Base-by-base conservation (phyloP, 2,329 filamentous ascomycete species). In the Talaromyces marneffei region DNA sequence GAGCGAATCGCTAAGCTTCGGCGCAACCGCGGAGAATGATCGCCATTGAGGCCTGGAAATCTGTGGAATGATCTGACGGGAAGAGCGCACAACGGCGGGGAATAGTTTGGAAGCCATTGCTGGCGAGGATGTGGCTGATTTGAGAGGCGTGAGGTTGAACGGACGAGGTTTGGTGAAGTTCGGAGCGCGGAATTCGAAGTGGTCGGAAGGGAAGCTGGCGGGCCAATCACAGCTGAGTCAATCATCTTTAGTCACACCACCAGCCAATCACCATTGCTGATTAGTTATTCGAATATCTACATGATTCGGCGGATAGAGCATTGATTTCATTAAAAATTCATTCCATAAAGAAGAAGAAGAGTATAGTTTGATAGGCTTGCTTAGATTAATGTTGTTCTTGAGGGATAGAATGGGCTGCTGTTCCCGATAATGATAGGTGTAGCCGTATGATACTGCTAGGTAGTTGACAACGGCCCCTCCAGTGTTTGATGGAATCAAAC, bases 91-190 rank as follows among this genome's bases (percentile, higher is more conserved):
- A 71, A 90, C 77, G 74, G 88, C 83, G 53, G 91, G 89, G 64
- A 87, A 83, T 74, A 96, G 80, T 82, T 88, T 93, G 76, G 89
- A 92, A 75, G 91, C 89, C 92, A 96, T 96, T 65, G 62, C 70
- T 50, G 65, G 66, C 69, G 66, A 52, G 59, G 62, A 62, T 62
- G 62, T 62, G 65, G 60, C 6, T 57, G 42, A 48, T 44, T 40
- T 12, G 54, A 23, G 35, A 31, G 27, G 40, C 33, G 52, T 37
- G 58, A 58, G 35, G 53, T 25, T 57, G 61, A 46, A 48, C 52
- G 23, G 37, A 27, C 16, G 35, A 25, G 16, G 37, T 33, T 46
- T 23, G 46, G 23, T 29, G 50, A 59, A 35, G 60, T 63, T 63
- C 63, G 63, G 65, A 65, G 67, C 65, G 63, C 39, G 52, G 52